Evolutionary conservation across 2,329 filamentous ascomycete species (phyloP).

Genomic region (Aspergillus carbonarius): DNA sequence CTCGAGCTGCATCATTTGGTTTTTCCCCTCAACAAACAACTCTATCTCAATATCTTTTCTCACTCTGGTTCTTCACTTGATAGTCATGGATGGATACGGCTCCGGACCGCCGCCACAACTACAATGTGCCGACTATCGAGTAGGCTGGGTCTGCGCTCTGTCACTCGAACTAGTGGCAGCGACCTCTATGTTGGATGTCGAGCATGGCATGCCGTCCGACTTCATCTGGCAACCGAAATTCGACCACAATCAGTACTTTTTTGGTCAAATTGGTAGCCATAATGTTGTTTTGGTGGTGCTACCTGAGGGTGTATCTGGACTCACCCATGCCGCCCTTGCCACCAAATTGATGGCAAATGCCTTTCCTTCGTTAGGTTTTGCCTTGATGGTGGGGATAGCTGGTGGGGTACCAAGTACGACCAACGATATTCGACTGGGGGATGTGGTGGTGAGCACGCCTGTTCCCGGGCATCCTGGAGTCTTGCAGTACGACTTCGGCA

Average conservation of each 20-base stretch:
- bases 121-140: conserved; percentile 22
- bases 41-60: not conserved
- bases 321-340: conserved; percentile 17
- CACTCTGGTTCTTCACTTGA: not conserved
- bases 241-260: conserved; percentile 25
- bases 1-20: not conserved
- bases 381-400: conserved; percentile 33
- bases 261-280: conserved; percentile 24
- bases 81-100: not conserved
- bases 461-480: conserved; percentile 20
- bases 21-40: not conserved
- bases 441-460: conserved; percentile 30
- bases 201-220: conserved; percentile 15
- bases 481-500: conserved; percentile 32
- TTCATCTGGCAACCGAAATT: not conserved
- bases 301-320: conserved; percentile 21
- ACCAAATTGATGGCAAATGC: conserved; percentile 18
- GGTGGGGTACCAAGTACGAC: conserved; percentile 27
- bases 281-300: conserved; percentile 28
- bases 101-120: not conserved
- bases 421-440: conserved; percentile 28
- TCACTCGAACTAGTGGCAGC: conserved; percentile 30
- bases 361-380: conserved; percentile 24
- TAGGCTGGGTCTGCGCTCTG: conserved; percentile 36
- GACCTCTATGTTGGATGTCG: conserved; percentile 29